phyloP scores from a whole-genome alignment of 2,329 filamentous ascomycete species.

The Biscogniauxia marginata region DNA sequence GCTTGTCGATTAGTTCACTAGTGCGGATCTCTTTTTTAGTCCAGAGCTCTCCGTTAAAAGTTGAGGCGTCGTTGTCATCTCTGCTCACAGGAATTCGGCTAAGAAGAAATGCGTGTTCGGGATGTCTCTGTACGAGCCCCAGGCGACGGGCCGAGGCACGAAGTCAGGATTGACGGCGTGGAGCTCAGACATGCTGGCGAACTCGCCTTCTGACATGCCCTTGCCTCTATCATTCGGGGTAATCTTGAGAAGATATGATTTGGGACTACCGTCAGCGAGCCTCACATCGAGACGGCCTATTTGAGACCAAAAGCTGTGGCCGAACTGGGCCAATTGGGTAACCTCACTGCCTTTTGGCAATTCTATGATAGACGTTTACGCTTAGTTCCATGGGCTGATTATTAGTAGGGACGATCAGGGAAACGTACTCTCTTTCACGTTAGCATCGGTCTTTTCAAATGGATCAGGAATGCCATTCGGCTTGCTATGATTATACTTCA shows the following conservation, averaged over 20 bases:
- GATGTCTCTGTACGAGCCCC: neutral
- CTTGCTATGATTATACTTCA: too few relatives aligned
- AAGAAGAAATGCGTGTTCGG: neutral
- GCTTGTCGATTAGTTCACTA: neutral
- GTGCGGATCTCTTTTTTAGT: too few relatives aligned
- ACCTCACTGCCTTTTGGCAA: neutral
- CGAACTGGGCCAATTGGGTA: neutral
- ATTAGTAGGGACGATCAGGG: neutral
- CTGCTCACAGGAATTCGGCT: neutral
- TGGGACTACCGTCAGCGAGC: neutral
- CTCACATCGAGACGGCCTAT: neutral
- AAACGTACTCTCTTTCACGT: neutral
- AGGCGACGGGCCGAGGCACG: neutral
- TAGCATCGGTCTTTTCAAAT: neutral
- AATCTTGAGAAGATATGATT: neutral
- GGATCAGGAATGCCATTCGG: neutral
- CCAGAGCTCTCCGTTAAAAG: too few relatives aligned
- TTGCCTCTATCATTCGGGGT: neutral
- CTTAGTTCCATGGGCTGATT: neutral
- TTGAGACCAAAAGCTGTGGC: neutral
- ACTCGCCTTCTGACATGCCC: neutral
- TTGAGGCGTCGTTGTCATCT: neutral
- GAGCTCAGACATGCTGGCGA: neutral
- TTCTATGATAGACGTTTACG: neutral
- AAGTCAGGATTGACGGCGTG: neutral